phyloP scores from a whole-genome alignment of 2,329 filamentous ascomycete genomes.

The Aureobasidium lini region DNA sequence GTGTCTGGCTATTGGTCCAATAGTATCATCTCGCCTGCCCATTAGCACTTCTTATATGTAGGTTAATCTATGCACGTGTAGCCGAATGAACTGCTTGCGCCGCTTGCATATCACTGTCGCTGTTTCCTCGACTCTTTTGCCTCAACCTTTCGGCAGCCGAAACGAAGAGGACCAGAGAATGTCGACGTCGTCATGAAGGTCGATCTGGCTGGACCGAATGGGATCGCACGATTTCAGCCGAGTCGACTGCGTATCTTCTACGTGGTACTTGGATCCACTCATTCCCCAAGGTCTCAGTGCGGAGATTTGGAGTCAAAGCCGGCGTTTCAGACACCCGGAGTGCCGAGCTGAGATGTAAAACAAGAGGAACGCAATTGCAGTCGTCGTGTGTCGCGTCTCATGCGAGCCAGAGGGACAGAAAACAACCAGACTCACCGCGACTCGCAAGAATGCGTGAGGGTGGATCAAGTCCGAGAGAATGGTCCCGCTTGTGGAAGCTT shows the following conservation, averaged over 20 bases:
- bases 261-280: neutral
- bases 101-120: neutral
- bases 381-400: slow-evolving; percentile 7
- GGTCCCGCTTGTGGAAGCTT: slow-evolving; percentile 4
- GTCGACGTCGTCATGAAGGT: neutral
- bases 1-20: neutral
- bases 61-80: slow-evolving; percentile 2
- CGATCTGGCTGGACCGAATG: neutral
- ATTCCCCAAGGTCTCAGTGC: slow-evolving; percentile 5
- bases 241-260: neutral
- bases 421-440: slow-evolving; percentile 5
- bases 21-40: neutral
- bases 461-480: neutral
- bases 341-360: slow-evolving; percentile 10
- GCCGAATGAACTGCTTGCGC: slow-evolving; percentile 1
- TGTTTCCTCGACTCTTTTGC: neutral
- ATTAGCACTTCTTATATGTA: slow-evolving; percentile 5
- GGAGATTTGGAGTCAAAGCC: slow-evolving; percentile 4
- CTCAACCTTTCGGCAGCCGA: neutral
- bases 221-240: slow-evolving; percentile 10
- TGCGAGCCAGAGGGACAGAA: neutral
- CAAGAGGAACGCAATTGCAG: neutral
- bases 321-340: slow-evolving; percentile 5
- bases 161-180: neutral
- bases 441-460: neutral